These are phyloP conservation scores for Suillus subalutaceus DNA, from an alignment of 768 basidiomycete species.

Conservation along the genomic window DNA sequence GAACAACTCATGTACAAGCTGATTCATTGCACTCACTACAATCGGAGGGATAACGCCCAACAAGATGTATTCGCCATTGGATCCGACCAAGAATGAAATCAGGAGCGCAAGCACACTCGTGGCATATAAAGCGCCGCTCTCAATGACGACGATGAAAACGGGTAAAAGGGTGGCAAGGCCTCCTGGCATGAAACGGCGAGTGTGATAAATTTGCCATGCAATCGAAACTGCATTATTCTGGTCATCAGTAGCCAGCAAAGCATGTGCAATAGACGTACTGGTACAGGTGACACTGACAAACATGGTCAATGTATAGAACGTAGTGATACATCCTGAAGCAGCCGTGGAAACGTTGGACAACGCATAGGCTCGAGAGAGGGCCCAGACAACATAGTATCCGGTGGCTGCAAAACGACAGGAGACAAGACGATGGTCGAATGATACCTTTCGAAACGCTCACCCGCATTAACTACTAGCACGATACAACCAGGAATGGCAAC, in stretches of 20 bases:
- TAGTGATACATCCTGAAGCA: not conserved
- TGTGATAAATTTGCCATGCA: slow-evolving; percentile 9
- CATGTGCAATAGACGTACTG: not conserved
- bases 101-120: slow-evolving; percentile 9
- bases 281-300: not conserved
- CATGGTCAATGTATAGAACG: slow-evolving; percentile 1
- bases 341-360: not conserved
- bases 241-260: not conserved
- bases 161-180: slow-evolving; percentile 10
- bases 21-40: not conserved
- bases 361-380: not conserved
- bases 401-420: not conserved
- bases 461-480: not conserved
- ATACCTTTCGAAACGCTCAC: not conserved
- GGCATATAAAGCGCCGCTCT: slow-evolving; percentile 12
- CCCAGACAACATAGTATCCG: slow-evolving; percentile 4
- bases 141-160: slow-evolving; percentile 11
- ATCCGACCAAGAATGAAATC: slow-evolving; percentile 1
- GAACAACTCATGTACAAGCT: not conserved
- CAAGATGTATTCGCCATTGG: slow-evolving; percentile 9
- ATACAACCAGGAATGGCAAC: not conserved
- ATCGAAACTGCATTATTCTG: not conserved
- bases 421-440: not conserved
- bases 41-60: not conserved
- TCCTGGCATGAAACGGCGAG: slow-evolving; percentile 7